Evolutionary conservation across 495 filamentous ascomycete species (phyloP).

Genomic region (Podospora bellae-mahoneyi): DNA sequence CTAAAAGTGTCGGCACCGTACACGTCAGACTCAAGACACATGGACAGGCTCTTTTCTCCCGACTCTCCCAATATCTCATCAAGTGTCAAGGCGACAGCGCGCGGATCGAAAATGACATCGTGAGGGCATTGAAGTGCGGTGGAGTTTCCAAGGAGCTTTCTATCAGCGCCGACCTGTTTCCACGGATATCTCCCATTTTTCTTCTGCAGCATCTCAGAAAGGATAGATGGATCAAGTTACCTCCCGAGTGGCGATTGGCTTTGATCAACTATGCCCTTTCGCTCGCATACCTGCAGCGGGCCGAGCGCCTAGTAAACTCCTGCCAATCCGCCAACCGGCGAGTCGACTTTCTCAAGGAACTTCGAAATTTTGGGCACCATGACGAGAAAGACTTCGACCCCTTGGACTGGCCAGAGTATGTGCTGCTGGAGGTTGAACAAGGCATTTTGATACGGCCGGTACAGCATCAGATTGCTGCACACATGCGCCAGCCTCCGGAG

Average conservation of each 20-base stretch:
- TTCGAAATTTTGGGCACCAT: constrained; percentile 49
- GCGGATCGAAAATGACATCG: constrained; percentile 3
- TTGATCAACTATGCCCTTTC: constrained; percentile 39
- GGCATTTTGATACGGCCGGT: constrained; percentile 59
- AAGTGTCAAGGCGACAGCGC: neutral
- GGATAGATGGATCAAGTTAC: constrained; percentile 24
- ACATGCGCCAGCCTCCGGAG: constrained; percentile 52
- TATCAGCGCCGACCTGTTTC: constrained; percentile 15
- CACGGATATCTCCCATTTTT: constrained; percentile 34
- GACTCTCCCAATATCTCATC: neutral
- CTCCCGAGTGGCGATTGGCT: constrained; percentile 29
- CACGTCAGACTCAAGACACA: neutral
- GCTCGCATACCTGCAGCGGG: constrained; percentile 37
- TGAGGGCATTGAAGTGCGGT: neutral
- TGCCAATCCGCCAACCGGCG: constrained; percentile 17
- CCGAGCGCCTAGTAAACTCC: constrained; percentile 33
- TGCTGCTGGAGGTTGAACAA: constrained; percentile 64
- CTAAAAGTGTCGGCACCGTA: neutral
- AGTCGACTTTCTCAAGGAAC: constrained; percentile 47
- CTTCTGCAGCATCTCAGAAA: constrained; percentile 37
- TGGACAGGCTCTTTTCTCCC: neutral
- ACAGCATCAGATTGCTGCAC: constrained; percentile 54
- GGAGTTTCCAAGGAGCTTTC: neutral
- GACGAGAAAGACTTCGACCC: constrained; percentile 47
- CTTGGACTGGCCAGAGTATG: constrained; percentile 49